Conservation (phyloP, 352 stramenopile species). For the Phytophthora hibernalis region DNA sequence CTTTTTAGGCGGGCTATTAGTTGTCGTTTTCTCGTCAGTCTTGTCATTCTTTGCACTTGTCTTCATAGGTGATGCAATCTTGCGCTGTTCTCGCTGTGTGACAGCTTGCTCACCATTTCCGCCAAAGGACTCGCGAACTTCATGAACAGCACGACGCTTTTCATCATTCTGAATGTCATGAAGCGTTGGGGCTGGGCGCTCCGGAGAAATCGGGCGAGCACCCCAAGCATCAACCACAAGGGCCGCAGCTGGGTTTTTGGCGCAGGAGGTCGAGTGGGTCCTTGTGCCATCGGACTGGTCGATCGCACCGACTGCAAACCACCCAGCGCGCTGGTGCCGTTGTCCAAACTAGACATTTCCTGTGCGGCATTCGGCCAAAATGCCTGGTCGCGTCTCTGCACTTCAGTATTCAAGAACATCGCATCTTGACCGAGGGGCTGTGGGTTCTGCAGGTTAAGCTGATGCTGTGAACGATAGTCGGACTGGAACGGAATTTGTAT, state of each 20-base stretch:
- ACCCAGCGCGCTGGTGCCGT: slow-evolving; percentile 1
- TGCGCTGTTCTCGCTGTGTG: slow-evolving; percentile 15
- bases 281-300: slow-evolving; percentile 17
- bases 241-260: slow-evolving; percentile 19
- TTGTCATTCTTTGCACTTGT: slow-evolving; percentile 20
- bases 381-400: slow-evolving; percentile 31
- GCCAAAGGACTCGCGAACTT: slow-evolving; percentile 8
- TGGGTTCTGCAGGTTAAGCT: slow-evolving; percentile 35
- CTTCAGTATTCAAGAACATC: slow-evolving; percentile 45
- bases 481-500: slow-evolving; percentile 65
- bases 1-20: slow-evolving; percentile 31
- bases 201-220: slow-evolving; percentile 25
- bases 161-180: slow-evolving; percentile 58
- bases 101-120: slow-evolving; percentile 6
- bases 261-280: slow-evolving; percentile 20
- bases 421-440: slow-evolving; percentile 31
- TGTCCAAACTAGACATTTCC: slow-evolving; percentile 33
- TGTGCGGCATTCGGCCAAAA: slow-evolving; percentile 37
- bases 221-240: slow-evolving; percentile 45
- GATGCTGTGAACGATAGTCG: slow-evolving; percentile 53
- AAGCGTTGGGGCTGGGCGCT: slow-evolving; percentile 35
- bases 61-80: slow-evolving; percentile 23
- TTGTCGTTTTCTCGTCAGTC: slow-evolving; percentile 41
- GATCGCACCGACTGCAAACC: slow-evolving; percentile 15
- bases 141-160: slow-evolving; percentile 40